Evolutionary conservation across 2,329 filamentous ascomycete genomes (phyloP), one percentile per base, ranked within the genome.

Genomic region (Colletotrichum sp.): DNA sequence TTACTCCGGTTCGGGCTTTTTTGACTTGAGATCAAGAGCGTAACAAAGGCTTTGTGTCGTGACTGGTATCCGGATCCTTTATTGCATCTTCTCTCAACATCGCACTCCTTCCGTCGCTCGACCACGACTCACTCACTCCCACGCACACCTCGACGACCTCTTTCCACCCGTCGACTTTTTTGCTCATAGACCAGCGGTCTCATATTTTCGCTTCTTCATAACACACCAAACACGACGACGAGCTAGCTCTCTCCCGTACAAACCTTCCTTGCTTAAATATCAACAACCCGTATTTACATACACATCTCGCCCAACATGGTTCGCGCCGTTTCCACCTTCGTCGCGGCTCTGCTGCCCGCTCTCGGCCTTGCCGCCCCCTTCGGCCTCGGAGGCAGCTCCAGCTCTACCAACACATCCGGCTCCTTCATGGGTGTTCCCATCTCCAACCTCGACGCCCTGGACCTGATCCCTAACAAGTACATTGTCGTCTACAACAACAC

Each of bases 401-500:
- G 16, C 60, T 49, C 81, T 16, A 76, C 76, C 44, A 64, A 72
- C 75, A 77, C 79, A 67, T 80, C 80, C 75, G 78, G 80, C 63
- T 78, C 79, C 71, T 83, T 83, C 71, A 77, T 88, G 36, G 85
- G 85, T 49, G 80, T 90, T 16, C 87, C 88, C 78, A 83, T 92
- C 79, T 83, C 84, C 79, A 93, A 92, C 81, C 81, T 86, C 4
- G 82, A 87, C 36, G 87, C 87, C 71, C 78, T 78, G 12, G 85
- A 91, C 79, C 83, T 89, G 75, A 88, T 93, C 64, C 84, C 89
- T 44, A 89, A 90, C 84, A 86, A 87, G 65, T 94, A 92, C 83
- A 93, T 94, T 77, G 91, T 93, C 71, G 91, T 93, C 74, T 93
- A 92, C 86, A 91, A 93, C 82, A 86, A 86, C 78, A 88, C 87